These are phyloP conservation scores for Lactifluus piperatus DNA, from an alignment of 768 basidiomycete genomes.

Conservation along the genomic window DNA sequence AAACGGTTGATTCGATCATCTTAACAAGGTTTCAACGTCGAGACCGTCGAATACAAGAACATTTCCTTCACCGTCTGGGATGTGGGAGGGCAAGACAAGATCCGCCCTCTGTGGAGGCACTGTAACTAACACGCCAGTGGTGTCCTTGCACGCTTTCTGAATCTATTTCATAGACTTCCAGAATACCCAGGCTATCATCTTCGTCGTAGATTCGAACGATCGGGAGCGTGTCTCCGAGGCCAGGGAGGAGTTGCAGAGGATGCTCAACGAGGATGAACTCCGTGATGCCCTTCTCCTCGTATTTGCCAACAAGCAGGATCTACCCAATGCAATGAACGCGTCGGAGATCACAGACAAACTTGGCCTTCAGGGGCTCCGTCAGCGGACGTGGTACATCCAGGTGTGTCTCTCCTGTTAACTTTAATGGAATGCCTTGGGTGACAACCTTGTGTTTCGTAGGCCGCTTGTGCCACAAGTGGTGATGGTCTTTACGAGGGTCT, in stretches of 20 bases:
- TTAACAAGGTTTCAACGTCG: constrained; percentile 93
- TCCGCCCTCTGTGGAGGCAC: constrained; percentile 99
- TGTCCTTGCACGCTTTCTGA: constrained; percentile 19
- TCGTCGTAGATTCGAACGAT: constrained; percentile 99
- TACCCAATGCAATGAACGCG: constrained; percentile 99
- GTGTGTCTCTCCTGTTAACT: constrained; percentile 34
- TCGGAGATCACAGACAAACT: constrained; percentile 99
- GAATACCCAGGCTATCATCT: constrained; percentile 99
- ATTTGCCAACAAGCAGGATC: constrained; percentile 99
- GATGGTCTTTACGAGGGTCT: constrained; percentile 98
- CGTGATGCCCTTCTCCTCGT: constrained; percentile 97
- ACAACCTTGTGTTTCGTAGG: constrained; percentile 37
- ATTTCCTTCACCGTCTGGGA: constrained; percentile 99
- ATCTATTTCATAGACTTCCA: constrained; percentile 76
- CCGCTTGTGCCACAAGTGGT: constrained; percentile 96
- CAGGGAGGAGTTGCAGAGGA: constrained; percentile 97
- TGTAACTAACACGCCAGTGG: constrained; percentile 53
- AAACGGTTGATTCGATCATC: constrained; percentile 21
- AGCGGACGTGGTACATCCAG: constrained; percentile 98
- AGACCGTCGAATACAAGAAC: constrained; percentile 99
- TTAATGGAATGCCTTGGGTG: constrained; percentile 7
- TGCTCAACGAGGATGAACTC: constrained; percentile 99
- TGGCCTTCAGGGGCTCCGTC: constrained; percentile 92
- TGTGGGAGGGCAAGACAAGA: constrained; percentile 99
- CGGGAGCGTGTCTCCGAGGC: constrained; percentile 99